Evolutionary conservation across 2,329 filamentous ascomycete species (phyloP).

Genomic region (Lachnellula arida): DNA sequence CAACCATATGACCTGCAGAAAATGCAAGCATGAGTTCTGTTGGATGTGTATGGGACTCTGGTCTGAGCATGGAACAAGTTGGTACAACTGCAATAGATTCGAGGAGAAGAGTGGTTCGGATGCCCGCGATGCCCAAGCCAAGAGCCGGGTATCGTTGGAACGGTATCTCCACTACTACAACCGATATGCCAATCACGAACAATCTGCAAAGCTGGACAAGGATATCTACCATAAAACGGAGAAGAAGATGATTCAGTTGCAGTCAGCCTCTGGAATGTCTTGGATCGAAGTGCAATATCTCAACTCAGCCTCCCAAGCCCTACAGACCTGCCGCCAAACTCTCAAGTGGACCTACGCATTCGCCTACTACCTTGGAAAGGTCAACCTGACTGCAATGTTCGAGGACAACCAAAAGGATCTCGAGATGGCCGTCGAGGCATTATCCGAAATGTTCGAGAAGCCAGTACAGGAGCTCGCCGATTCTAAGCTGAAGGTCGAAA

Average conservation of each 20-base stretch:
- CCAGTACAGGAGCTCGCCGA: slow-evolving; percentile 79
- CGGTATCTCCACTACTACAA: slow-evolving; percentile 99
- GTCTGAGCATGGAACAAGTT: slow-evolving; percentile 97
- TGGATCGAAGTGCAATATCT: slow-evolving; percentile 99
- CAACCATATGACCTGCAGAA: slow-evolving; percentile 96
- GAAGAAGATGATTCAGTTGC: slow-evolving; percentile 97
- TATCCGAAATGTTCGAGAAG: slow-evolving; percentile 99
- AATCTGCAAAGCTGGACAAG: slow-evolving; percentile 93
- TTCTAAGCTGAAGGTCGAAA: slow-evolving; percentile 92
- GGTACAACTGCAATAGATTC: slow-evolving; percentile 98
- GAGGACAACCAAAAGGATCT: slow-evolving; percentile 98
- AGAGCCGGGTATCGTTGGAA: slow-evolving; percentile 83
- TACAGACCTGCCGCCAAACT: slow-evolving; percentile 96
- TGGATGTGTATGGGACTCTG: slow-evolving; percentile 99
- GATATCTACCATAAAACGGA: slow-evolving; percentile 95
- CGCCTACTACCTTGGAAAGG: slow-evolving; percentile 92
- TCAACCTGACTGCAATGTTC: slow-evolving; percentile 95
- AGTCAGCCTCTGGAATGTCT: slow-evolving; percentile 89
- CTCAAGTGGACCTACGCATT: slow-evolving; percentile 99
- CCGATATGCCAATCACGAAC: slow-evolving; percentile 97
- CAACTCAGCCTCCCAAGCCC: slow-evolving; percentile 83
- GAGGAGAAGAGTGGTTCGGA: slow-evolving; percentile 94
- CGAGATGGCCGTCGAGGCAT: slow-evolving; percentile 91
- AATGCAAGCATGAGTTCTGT: slow-evolving; percentile 95
- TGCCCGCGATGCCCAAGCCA: slow-evolving; percentile 86